These are phyloP conservation scores for Yueomyces sp. DNA, from an alignment of 805 yeast species.

Conservation along the genomic window DNA sequence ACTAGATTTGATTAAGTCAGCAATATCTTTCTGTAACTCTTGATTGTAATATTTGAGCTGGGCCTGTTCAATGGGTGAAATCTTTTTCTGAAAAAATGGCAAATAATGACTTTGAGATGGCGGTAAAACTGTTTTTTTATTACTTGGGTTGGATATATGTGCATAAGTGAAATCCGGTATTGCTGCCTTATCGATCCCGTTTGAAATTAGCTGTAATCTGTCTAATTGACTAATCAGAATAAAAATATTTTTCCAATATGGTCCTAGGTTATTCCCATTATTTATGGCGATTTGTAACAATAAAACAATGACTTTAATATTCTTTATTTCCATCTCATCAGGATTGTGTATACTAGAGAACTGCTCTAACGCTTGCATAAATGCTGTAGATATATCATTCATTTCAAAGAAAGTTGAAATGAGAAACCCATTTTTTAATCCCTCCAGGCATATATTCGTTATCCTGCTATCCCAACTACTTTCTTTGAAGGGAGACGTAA, in stretches of 20 bases:
- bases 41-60: conserved; percentile 61
- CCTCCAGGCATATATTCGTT: conserved; percentile 62
- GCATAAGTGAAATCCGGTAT: conserved; percentile 81
- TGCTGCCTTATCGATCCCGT: conserved; percentile 71
- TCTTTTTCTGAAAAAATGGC: conserved; percentile 40
- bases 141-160: conserved; percentile 40
- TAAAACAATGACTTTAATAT: conserved; percentile 64
- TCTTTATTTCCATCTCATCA: conserved; percentile 65
- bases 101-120: conserved; percentile 36
- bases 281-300: conserved; percentile 63
- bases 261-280: conserved; percentile 63
- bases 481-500: conserved; percentile 88
- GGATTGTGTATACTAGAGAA: conserved; percentile 70
- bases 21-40: conserved; percentile 44
- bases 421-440: conserved; percentile 67
- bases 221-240: conserved; percentile 83
- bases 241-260: conserved; percentile 77
- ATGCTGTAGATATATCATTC: conserved; percentile 76
- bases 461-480: conserved; percentile 66
- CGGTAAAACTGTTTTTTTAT: conserved; percentile 25
- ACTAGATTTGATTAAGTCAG: conserved; percentile 44
- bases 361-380: conserved; percentile 79
- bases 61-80: conserved; percentile 53
- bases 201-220: conserved; percentile 73
- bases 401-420: conserved; percentile 76